Percentiles rank a stretch among this genome's conserved stretches.
phyloP scores from a whole-genome alignment of 2,329 filamentous ascomycete species.

The Penicillium sp. region DNA sequence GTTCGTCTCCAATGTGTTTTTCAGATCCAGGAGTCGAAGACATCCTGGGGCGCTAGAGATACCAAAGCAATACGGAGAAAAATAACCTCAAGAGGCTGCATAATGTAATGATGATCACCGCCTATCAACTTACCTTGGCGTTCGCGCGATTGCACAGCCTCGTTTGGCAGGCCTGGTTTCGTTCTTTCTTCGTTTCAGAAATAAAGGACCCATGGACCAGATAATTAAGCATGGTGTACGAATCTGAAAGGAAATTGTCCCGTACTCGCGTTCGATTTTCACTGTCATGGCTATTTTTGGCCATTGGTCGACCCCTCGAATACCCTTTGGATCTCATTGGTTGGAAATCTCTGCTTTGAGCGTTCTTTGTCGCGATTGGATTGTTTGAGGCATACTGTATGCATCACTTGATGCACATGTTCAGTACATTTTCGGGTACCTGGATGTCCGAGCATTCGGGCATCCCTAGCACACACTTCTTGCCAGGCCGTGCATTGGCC shows the following conservation, averaged over 20 bases:
- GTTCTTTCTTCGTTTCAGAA: slow-evolving; percentile 6
- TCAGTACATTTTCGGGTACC: neutral
- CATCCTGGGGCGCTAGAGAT: neutral
- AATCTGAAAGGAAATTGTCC: neutral
- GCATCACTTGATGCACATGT: neutral
- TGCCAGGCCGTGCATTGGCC: neutral
- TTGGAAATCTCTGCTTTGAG: slow-evolving; percentile 9
- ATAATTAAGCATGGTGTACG: slow-evolving; percentile 1
- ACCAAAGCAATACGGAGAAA: neutral
- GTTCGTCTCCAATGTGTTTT: neutral
- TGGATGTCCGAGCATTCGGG: neutral
- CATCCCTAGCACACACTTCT: neutral
- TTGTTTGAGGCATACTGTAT: neutral
- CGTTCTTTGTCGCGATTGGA: neutral
- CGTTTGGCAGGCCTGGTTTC: neutral
- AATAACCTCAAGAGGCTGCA: neutral
- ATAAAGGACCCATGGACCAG: neutral
- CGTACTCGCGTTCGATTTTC: neutral
- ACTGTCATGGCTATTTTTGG: slow-evolving; percentile 2
- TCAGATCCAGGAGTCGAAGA: neutral
- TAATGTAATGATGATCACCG: slow-evolving; percentile 10
- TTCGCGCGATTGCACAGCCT: slow-evolving; percentile 19
- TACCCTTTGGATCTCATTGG: slow-evolving; percentile 1
- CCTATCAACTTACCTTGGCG: slow-evolving; percentile 7
- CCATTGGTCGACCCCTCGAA: neutral